Evolutionary conservation across 176 grass and related monocot species (phyloP).

Genomic region (Oryza australiensis): DNA sequence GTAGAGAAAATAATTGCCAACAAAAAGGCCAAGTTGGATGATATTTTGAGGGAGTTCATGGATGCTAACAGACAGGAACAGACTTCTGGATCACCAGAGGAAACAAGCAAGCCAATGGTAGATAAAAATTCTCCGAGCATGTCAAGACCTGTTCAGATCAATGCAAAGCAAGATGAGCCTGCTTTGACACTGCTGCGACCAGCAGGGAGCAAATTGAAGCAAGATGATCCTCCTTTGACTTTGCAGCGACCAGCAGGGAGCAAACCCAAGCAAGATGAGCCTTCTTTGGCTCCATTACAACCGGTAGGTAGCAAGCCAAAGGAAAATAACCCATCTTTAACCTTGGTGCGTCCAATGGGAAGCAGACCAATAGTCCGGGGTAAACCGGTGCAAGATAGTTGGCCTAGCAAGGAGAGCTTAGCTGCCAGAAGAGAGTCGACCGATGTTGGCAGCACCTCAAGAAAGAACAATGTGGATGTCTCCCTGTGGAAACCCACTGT

Average conservation of each 20-base stretch:
- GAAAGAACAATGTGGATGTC: slow-evolving; percentile 36
- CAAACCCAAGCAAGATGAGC: slow-evolving; percentile 26
- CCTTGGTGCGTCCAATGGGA: slow-evolving; percentile 38
- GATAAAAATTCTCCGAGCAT: slow-evolving; percentile 25
- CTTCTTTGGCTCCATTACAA: slow-evolving; percentile 37
- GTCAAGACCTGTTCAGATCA: slow-evolving; percentile 35
- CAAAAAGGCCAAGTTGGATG: slow-evolving; percentile 68
- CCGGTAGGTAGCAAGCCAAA: slow-evolving; percentile 22
- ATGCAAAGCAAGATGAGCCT: slow-evolving; percentile 40
- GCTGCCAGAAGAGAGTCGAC: slow-evolving; percentile 21
- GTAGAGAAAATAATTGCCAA: slow-evolving; percentile 66
- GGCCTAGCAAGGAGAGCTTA: slow-evolving; percentile 63
- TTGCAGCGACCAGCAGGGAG: slow-evolving; percentile 37
- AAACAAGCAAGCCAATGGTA: slow-evolving; percentile 6
- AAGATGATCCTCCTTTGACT: slow-evolving; percentile 36
- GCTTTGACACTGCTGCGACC: slow-evolving; percentile 39
- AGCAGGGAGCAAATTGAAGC: slow-evolving; percentile 38
- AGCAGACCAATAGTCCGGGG: slow-evolving; percentile 39
- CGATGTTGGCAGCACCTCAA: slow-evolving; percentile 23
- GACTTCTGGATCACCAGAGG: slow-evolving; percentile 23
- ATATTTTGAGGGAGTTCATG: slow-evolving; percentile 59
- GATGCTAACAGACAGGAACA: slow-evolving; percentile 46
- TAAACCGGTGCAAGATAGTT: slow-evolving; percentile 33
- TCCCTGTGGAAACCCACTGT: slow-evolving; percentile 72
- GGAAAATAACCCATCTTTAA: slow-evolving; percentile 18